A percentile compares a stretch with the other conserved stretches of the same genome.
Evolutionary conservation across 2,329 filamentous ascomycete species (phyloP).

Genomic region (Aspergillus pseudoterreus): DNA sequence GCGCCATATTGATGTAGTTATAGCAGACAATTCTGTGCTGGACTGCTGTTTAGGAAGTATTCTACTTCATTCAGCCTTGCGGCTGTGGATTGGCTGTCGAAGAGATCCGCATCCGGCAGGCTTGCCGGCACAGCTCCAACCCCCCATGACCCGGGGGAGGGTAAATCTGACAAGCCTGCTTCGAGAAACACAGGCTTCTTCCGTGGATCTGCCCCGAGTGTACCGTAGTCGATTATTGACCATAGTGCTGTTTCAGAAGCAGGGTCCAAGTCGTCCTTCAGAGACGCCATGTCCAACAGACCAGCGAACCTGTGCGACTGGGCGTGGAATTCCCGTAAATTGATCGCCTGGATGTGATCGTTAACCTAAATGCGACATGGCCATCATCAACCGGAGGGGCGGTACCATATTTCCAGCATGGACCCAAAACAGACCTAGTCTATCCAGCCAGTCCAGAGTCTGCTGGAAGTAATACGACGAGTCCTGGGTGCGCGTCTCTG

Average conservation of each 20-base stretch:
- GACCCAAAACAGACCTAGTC: constrained; percentile 14
- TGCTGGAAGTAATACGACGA: constrained; percentile 12
- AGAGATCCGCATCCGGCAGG: not conserved
- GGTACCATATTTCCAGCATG: constrained; percentile 23
- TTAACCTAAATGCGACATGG: no score
- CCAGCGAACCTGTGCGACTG: constrained; percentile 13
- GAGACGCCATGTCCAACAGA: constrained; percentile 14
- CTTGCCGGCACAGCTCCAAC: not conserved
- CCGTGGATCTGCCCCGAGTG: not conserved
- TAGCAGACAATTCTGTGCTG: not conserved
- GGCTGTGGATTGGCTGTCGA: not conserved
- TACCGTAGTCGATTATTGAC: constrained; percentile 22
- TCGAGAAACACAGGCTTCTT: not conserved
- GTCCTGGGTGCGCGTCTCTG: not conserved
- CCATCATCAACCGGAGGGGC: not conserved
- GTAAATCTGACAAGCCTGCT: not conserved
- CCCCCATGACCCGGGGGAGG: not conserved
- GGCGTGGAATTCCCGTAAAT: constrained; percentile 20
- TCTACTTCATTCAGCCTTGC: not conserved
- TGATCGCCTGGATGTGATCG: constrained; percentile 8
- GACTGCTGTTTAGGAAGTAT: not conserved
- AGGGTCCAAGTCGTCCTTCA: constrained; percentile 16
- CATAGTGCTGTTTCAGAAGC: constrained; percentile 13
- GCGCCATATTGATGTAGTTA: not conserved
- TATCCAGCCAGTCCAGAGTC: constrained; percentile 14